These are phyloP conservation scores for Mycena crocata DNA, from an alignment of 768 basidiomycete genomes.

Conservation along the genomic window DNA sequence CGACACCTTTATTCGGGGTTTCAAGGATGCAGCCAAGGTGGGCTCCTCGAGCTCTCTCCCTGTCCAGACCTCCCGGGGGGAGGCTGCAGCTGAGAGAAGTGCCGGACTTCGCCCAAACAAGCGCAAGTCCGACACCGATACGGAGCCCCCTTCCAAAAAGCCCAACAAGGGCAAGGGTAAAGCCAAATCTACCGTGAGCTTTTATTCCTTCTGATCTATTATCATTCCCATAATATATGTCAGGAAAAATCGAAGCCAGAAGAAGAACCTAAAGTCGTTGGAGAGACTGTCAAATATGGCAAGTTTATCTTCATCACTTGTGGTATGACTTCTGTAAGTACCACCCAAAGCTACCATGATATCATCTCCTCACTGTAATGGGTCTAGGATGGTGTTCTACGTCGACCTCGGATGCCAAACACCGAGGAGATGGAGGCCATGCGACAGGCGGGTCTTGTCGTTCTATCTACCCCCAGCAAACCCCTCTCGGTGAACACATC, in stretches of 20 bases:
- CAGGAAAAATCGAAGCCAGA: background rate
- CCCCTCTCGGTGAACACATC: background rate
- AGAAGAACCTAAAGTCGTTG: background rate
- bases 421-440: background rate
- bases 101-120: slow-evolving; percentile 11
- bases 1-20: background rate
- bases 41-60: background rate
- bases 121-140: background rate
- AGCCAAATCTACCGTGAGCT: background rate
- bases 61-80: slow-evolving; percentile 7
- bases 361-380: background rate
- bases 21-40: background rate
- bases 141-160: slow-evolving; percentile 2
- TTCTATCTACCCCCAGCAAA: background rate
- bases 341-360: background rate
- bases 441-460: background rate
- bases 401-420: background rate
- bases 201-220: too few species aligned
- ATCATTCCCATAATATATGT: background rate
- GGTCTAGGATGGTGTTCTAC: background rate
- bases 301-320: background rate
- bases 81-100: slow-evolving; percentile 12
- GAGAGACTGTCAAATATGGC: slow-evolving; percentile 1
- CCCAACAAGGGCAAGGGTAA: background rate
- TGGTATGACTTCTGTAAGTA: background rate